Evolutionary conservation across 768 basidiomycete genomes (phyloP), one percentile per base, ranked within the genome.

Genomic region (Pulveroboletus sp.): DNA sequence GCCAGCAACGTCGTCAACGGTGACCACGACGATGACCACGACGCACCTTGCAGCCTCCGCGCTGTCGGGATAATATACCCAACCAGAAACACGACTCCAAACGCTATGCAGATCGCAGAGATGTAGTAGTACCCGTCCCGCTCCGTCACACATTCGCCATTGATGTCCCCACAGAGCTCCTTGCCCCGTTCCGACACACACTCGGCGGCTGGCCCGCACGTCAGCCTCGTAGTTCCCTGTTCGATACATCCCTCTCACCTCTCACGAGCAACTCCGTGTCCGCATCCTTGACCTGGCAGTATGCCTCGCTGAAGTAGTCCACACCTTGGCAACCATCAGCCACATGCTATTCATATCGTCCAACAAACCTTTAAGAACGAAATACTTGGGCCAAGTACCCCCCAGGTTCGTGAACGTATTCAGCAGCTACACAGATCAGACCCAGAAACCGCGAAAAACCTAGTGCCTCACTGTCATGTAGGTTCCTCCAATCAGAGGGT

Each of bases 321-420:
- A 98, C 92, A 11, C 89, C 89, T 88, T 51, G 6, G 12, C 31
- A 36, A 49, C 2, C 34, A 52, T 58, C 49, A 63, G 56, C 21
- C 33, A 43, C 19, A 32, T 11, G 17, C n/a, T 35, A 36, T 6
- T 39, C 10, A 27, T 25, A 23, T 46, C 27, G 2, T 19, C 17
- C 54, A 20, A 40, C 31, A 45, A 49, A 79, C 90, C 93, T 73
- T 93, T 92, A n/a, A 99, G 76, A 34, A 99, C 85, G 60, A 97
- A 94, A 72, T 84, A 97, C 58, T 88, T 85, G 7, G 97, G 97
- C 95, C 97, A 98, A 4, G 97, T 99, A 19, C 97, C 97, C 36
- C 97, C 97, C 57, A 99, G 80, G 66, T 99, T 99, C 16, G 87
- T 82, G 58, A 97, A 92, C 14, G 97, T 99, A 66, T 97, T 97